phyloP scores from a whole-genome alignment of 2,329 filamentous ascomycete genomes.

The Hypocrella siamensis region DNA sequence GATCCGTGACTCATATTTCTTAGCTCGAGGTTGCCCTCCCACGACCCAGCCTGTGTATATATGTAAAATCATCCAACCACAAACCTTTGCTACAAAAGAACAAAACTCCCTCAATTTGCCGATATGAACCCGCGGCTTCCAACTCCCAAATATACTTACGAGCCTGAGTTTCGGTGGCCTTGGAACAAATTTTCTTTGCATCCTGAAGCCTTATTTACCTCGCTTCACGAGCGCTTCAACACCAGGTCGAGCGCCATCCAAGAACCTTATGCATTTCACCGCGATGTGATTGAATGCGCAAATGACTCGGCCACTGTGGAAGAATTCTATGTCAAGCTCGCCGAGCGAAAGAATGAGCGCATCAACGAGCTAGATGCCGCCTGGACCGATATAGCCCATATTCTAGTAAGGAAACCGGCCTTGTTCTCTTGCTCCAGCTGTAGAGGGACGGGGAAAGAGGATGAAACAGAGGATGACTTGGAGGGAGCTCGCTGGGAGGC shows the following conservation, averaged over 20 bases:
- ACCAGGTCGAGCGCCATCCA: not conserved
- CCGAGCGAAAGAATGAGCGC: not conserved
- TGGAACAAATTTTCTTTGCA: not conserved
- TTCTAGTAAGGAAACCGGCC: not conserved
- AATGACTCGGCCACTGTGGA: not conserved
- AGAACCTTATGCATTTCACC: not conserved
- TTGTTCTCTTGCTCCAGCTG: not conserved
- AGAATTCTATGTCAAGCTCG: not conserved
- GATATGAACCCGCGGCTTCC: not conserved
- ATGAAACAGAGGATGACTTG: not conserved
- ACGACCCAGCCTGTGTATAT: not conserved
- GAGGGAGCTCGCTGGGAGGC: not conserved
- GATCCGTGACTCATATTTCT: no score
- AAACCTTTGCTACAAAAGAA: no score
- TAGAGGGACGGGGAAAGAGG: not conserved
- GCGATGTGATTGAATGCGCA: not conserved
- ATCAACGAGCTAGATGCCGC: not conserved
- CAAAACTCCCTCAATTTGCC: not conserved
- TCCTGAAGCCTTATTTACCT: not conserved
- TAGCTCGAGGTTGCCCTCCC: no score
- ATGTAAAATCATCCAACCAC: no score
- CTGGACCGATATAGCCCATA: not conserved
- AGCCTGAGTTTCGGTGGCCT: not conserved
- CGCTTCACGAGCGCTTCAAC: not conserved
- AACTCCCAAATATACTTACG: not conserved